A percentile compares a stretch with the other conserved stretches of the same genome.
phyloP scores from a whole-genome alignment of 2,329 filamentous ascomycete species.

The Penicillium sumatraense region DNA sequence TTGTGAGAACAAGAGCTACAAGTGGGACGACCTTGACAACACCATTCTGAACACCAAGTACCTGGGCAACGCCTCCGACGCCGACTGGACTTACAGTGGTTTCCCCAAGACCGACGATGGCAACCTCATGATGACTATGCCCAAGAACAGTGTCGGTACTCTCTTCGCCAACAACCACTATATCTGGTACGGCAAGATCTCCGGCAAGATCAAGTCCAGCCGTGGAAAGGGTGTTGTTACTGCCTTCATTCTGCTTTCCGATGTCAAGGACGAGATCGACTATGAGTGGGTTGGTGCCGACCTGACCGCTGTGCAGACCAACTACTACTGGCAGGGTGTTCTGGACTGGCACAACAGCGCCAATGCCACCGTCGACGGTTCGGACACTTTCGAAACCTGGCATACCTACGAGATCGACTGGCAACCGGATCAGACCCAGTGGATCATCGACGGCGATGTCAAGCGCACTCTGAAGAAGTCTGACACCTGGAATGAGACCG shows the following conservation, averaged over 20 bases:
- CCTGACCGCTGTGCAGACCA: conserved; percentile 79
- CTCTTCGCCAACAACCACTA: conserved; percentile 83
- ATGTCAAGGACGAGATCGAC: conserved; percentile 98
- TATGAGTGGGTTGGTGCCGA: conserved; percentile 91
- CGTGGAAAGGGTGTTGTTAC: conserved; percentile 90
- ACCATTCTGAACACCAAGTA: conserved; percentile 77
- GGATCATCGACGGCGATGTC: conserved; percentile 81
- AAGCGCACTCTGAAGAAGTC: conserved; percentile 74
- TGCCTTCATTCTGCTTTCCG: conserved; percentile 92
- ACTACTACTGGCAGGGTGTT: conserved; percentile 96
- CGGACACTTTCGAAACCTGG: conserved; percentile 74
- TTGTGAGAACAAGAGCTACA: conserved; percentile 75
- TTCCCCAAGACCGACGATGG: conserved; percentile 65
- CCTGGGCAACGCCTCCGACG: conserved; percentile 76
- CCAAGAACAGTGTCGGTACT: conserved; percentile 80
- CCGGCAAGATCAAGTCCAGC: conserved; percentile 81
- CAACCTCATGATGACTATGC: conserved; percentile 85
- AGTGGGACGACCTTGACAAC: conserved; percentile 72
- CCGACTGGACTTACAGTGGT: conserved; percentile 90
- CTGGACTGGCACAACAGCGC: conserved; percentile 67
- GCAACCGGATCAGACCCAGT: conserved; percentile 83
- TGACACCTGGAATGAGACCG: conserved; percentile 84
- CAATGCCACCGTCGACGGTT: conserved; percentile 63
- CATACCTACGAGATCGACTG: conserved; percentile 95
- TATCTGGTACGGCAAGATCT: conserved; percentile 96